A percentile compares a stretch with the other conserved stretches of the same genome.
These are phyloP conservation scores for Fusarium zealandicum DNA, from an alignment of 2,329 filamentous ascomycete genomes.

Conservation along the genomic window DNA sequence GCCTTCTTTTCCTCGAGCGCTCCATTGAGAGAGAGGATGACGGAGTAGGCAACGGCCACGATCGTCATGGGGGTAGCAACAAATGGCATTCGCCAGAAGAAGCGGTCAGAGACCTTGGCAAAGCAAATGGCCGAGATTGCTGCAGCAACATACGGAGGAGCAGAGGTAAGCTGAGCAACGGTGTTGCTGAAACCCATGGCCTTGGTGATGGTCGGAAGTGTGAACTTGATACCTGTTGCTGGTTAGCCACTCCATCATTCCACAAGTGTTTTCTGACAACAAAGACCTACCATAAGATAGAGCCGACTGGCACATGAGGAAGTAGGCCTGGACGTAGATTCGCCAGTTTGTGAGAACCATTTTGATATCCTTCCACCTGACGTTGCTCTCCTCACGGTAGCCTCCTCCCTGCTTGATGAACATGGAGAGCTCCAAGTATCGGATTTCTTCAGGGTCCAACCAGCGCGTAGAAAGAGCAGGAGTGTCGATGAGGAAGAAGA, in stretches of 20 bases:
- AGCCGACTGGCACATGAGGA: slow-evolving; percentile 40
- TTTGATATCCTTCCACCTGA: slow-evolving; percentile 37
- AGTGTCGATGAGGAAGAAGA: slow-evolving; percentile 55
- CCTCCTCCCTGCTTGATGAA: slow-evolving; percentile 46
- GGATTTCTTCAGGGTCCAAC: slow-evolving; percentile 42
- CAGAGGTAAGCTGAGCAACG: slow-evolving; percentile 54
- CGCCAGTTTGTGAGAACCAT: slow-evolving; percentile 44
- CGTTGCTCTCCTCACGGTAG: slow-evolving; percentile 30
- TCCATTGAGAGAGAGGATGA: slow-evolving; percentile 34
- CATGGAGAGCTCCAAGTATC: slow-evolving; percentile 38
- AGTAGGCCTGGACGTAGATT: slow-evolving; percentile 42
- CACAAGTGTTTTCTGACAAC: too few species aligned
- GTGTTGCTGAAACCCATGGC: slow-evolving; percentile 40
- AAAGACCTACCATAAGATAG: slow-evolving; percentile 36
- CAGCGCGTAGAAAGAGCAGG: slow-evolving; percentile 47
- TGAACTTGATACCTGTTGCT: slow-evolving; percentile 37
- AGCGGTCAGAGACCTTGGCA: slow-evolving; percentile 72
- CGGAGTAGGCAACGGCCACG: slow-evolving; percentile 30
- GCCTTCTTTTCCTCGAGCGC: slow-evolving; percentile 29
- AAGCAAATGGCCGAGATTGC: slow-evolving; percentile 68
- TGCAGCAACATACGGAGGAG: slow-evolving; percentile 66
- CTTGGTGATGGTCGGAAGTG: slow-evolving; percentile 36
- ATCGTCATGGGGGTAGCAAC: slow-evolving; percentile 32
- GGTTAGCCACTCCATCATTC: neutral
- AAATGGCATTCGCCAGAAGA: slow-evolving; percentile 46